Percentiles rank a stretch among this genome's conserved stretches.
phyloP scores from a whole-genome alignment of 2,329 filamentous ascomycete species.

The Fusarium multiceps region DNA sequence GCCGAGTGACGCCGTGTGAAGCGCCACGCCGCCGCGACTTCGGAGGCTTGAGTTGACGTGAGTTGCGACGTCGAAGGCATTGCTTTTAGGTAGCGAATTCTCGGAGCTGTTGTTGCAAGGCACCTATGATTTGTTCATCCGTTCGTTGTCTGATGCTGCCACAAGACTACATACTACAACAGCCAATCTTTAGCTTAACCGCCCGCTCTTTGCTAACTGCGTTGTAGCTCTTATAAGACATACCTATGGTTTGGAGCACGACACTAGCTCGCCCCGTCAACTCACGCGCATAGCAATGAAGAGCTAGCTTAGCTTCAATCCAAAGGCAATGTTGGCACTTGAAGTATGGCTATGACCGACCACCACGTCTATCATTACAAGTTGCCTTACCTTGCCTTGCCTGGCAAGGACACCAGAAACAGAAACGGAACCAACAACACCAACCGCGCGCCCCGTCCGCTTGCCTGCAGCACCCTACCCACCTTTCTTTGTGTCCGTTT shows the following conservation, averaged over 20 bases:
- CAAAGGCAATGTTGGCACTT: background rate
- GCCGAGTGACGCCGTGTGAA: constrained; percentile 44
- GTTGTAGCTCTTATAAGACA: background rate
- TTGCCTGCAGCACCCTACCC: constrained; percentile 21
- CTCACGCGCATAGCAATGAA: background rate
- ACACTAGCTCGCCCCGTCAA: background rate
- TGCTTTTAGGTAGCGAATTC: background rate
- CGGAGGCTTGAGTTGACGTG: background rate
- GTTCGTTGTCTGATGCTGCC: background rate
- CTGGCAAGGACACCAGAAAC: constrained; percentile 4
- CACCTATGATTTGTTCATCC: background rate
- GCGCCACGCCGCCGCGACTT: constrained; percentile 44
- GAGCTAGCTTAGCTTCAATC: constrained; percentile 1
- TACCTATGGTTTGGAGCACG: background rate
- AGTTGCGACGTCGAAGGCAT: constrained; percentile 14
- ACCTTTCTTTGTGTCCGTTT: constrained; percentile 26
- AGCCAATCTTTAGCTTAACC: background rate
- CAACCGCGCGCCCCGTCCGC: constrained; percentile 41
- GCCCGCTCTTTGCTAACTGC: background rate
- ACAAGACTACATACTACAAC: background rate
- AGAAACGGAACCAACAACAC: constrained; percentile 23
- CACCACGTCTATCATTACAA: constrained; percentile 1
- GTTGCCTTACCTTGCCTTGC: background rate
- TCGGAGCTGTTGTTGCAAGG: background rate
- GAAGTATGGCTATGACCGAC: background rate